Evolutionary conservation across 768 basidiomycete genomes (phyloP).

Genomic region (Collybiopsis confluens): DNA sequence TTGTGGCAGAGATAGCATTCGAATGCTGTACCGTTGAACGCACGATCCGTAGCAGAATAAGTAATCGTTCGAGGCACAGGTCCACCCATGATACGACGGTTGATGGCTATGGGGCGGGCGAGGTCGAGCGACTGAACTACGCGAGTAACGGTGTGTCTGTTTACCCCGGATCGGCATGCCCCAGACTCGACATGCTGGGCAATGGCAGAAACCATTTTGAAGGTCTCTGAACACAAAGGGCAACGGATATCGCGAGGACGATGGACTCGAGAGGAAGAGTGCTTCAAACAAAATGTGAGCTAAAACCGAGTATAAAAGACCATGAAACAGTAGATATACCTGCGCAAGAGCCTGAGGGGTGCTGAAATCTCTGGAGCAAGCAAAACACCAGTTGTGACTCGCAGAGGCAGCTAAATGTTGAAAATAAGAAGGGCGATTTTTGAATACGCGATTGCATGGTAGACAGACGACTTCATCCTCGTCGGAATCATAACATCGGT

Average conservation of each 20-base stretch:
- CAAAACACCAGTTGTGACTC: slow-evolving; percentile 31
- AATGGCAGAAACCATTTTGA: slow-evolving; percentile 32
- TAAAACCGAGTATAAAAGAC: neutral
- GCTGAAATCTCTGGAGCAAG: slow-evolving; percentile 25
- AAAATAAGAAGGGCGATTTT: slow-evolving; percentile 11
- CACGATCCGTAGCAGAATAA: slow-evolving; percentile 27
- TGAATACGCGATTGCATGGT: slow-evolving; percentile 21
- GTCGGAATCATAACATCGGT: slow-evolving; percentile 8
- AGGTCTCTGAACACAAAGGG: slow-evolving; percentile 27
- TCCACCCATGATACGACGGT: slow-evolving; percentile 21
- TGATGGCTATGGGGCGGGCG: slow-evolving; percentile 30
- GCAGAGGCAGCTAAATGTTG: slow-evolving; percentile 18
- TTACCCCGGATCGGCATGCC: slow-evolving; percentile 25
- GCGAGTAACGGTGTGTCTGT: slow-evolving; percentile 32
- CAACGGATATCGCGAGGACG: slow-evolving; percentile 21
- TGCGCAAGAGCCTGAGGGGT: slow-evolving; percentile 15
- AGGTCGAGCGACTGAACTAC: slow-evolving; percentile 27
- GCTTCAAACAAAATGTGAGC: slow-evolving; percentile 14
- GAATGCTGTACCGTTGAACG: slow-evolving; percentile 36
- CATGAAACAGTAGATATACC: slow-evolving; percentile 9
- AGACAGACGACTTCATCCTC: slow-evolving; percentile 16
- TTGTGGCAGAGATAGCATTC: slow-evolving; percentile 37
- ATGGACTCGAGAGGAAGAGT: slow-evolving; percentile 24
- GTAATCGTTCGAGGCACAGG: slow-evolving; percentile 9
- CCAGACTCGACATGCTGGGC: slow-evolving; percentile 38